Base-by-base conservation (phyloP, 768 basidiomycete species). In the Termitomyces eurrhizus region DNA sequence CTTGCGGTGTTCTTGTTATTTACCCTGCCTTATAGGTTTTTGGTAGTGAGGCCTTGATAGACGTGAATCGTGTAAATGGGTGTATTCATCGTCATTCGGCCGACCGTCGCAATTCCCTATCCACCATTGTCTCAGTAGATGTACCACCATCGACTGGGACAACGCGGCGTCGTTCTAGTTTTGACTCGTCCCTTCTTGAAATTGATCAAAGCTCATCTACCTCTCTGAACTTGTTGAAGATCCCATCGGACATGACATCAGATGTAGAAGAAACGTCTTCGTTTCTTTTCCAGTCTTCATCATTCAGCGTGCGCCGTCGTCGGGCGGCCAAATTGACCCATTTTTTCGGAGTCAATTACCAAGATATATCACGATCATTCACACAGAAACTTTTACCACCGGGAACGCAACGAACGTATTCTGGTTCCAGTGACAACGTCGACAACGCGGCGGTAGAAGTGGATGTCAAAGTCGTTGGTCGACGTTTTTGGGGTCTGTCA, bases 261-360 rank as follows among this genome's bases (percentile, higher is more conserved):
- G 51, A 59, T 18, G 13, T n/a, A 21, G 44, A 48, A 41, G 59
- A 61, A 33, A 44, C 29, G 11, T 46, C 57, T 52, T 39, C 37
- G 9, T 44, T 48, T 3, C n/a, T 37, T 29, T 36, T 32, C n/a
- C 58, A 50, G 12, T 26, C 61, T 44, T 42, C 59, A 39, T 52
- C 57, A 33, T 66, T 63, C 50, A 56, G 58, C 37, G 48, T 41
- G 72, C 64, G 64, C 26, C 61, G 79, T n/a, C 68, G 77, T 8
- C 78, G 82, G 35, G 78, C 78, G n/a, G 79, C 77, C 59, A 86
- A 85, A 68, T 70, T 86, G 45, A 75, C 81, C 29, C 79, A 78
- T 48, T 85, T 86, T 70, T 85, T 85, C 67, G 83, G 84, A 14
- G 83, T 84, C 36, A 75, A 71, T 32, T 78, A 78, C 64, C 71